Conservation (phyloP, 768 basidiomycete genomes). For the Lactarius akahatsu region DNA sequence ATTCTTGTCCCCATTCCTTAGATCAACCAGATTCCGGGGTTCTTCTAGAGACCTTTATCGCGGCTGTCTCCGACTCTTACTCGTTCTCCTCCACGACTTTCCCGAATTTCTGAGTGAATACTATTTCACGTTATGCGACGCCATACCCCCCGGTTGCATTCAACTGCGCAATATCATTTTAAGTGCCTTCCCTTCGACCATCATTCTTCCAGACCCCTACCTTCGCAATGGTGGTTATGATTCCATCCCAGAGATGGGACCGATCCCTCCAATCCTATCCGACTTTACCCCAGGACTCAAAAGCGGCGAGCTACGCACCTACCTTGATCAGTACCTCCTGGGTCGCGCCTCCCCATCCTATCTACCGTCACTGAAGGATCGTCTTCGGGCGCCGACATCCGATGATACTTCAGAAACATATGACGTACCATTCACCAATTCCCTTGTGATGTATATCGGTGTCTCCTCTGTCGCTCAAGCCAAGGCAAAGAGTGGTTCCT, state of each 20-base stretch:
- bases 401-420: conserved; percentile 61
- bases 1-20: conserved; percentile 90
- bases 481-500: conserved; percentile 78
- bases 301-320: conserved; percentile 70
- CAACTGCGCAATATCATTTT: conserved; percentile 97
- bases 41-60: conserved; percentile 87
- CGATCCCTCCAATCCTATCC: conserved; percentile 85
- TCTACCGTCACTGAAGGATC: conserved; percentile 76
- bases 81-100: conserved; percentile 97
- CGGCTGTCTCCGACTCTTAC: conserved; percentile 83
- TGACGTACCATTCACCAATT: conserved; percentile 88
- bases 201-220: conserved; percentile 84
- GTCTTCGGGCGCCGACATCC: conserved; percentile 53
- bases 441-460: conserved; percentile 95
- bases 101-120: conserved; percentile 97
- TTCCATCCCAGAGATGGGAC: conserved; percentile 83
- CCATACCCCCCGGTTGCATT: conserved; percentile 88
- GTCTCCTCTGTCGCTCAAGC: conserved; percentile 88
- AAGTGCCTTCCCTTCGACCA: conserved; percentile 85
- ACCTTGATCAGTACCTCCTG: conserved; percentile 84
- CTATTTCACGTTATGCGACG: conserved; percentile 94
- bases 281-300: conserved; percentile 87
- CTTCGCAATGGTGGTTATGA: conserved; percentile 73
- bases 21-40: conserved; percentile 72
- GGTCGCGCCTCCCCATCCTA: conserved; percentile 70